Base-by-base conservation (phyloP, 1,284 basidiomycete genomes). In the Wallemia ichthyophaga region DNA sequence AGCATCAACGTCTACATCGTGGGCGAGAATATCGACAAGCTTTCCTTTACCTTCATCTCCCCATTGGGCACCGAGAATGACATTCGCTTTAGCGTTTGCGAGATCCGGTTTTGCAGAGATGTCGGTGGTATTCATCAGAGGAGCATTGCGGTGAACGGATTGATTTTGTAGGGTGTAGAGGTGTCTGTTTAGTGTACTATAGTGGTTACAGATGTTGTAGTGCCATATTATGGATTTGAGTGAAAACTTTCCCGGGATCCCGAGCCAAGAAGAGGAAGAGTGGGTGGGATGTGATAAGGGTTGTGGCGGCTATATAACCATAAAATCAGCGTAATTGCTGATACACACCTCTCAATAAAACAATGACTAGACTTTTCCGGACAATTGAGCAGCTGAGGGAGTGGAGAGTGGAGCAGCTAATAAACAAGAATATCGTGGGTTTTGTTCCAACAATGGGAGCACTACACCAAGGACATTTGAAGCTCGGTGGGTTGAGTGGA, bases 391-490 rank as follows among this genome's bases (percentile, higher is more conserved):
- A 79, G 1, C 81, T 82, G 64, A 75, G 87, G 56, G 70, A 73
- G 72, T 98, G 91, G 92, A 73, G 89, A 25, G 70, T 73, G 56
- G 71, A 71, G 57, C 82, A 79, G 0, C 78, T 77, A 62, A 71
- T 75, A 1, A 72, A 74, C 58, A 72, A 73, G 48, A 76, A 79
- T 66, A 75, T 78, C 1, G 86, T 98, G 1, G 92, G 92, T 0
- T 86, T 86, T 62, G 87, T 98, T 9, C 80, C 92, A 0, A 98
- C 92, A 37, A 98, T 98, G 94, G 92, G 92, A 25, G 91, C 91
- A 0, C 71, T 98, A 58, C 92, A 98, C 67, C 80, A 85, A 25
- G 92, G 94, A 0, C 92, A 96, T 69, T 73, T 95, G 37, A 79
- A 82, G 61, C 79, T 98, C 28, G 84, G 88, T 91, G 65, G 62